phyloP scores from a whole-genome alignment of 2,329 filamentous ascomycete species.

The Aspergillus tubingensis region DNA sequence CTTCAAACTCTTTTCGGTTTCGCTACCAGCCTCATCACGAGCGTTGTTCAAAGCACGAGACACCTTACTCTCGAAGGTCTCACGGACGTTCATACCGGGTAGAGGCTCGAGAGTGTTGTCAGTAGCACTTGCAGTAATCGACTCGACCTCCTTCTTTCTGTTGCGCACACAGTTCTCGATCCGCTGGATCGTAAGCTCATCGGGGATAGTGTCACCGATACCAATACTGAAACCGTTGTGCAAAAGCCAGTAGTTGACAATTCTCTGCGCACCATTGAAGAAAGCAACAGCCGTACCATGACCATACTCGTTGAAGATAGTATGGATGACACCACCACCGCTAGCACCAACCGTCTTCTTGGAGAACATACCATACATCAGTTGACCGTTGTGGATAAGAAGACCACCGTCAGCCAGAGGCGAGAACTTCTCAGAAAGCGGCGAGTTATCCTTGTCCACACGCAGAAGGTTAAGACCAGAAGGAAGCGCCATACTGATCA shows the following conservation, averaged over 20 bases:
- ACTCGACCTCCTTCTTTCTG: constrained; percentile 78
- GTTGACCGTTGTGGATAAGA: constrained; percentile 80
- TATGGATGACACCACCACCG: constrained; percentile 87
- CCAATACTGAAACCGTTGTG: constrained; percentile 97
- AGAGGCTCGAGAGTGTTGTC: constrained; percentile 86
- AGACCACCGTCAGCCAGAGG: constrained; percentile 76
- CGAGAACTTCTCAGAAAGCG: constrained; percentile 55
- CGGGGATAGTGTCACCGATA: constrained; percentile 96
- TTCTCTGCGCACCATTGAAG: constrained; percentile 91
- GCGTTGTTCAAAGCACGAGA: constrained; percentile 91
- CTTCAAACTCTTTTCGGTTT: constrained; percentile 88
- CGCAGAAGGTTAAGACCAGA: constrained; percentile 77
- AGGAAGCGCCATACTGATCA: constrained; percentile 90
- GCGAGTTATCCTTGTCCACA: constrained; percentile 61
- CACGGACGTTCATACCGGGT: constrained; percentile 97
- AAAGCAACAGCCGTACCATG: constrained; percentile 85
- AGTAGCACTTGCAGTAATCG: constrained; percentile 75
- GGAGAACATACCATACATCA: constrained; percentile 85
- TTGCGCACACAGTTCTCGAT: constrained; percentile 79
- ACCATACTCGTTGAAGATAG: constrained; percentile 94
- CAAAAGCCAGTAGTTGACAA: constrained; percentile 95
- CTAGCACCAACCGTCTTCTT: constrained; percentile 95
- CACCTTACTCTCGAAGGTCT: constrained; percentile 97
- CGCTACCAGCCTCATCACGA: constrained; percentile 93
- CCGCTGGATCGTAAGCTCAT: constrained; percentile 77